Percentiles rank a stretch among this genome's conserved stretches.
These are phyloP conservation scores for Phytophthora nicotianae DNA, from an alignment of 352 stramenopile species.

Conservation along the genomic window DNA sequence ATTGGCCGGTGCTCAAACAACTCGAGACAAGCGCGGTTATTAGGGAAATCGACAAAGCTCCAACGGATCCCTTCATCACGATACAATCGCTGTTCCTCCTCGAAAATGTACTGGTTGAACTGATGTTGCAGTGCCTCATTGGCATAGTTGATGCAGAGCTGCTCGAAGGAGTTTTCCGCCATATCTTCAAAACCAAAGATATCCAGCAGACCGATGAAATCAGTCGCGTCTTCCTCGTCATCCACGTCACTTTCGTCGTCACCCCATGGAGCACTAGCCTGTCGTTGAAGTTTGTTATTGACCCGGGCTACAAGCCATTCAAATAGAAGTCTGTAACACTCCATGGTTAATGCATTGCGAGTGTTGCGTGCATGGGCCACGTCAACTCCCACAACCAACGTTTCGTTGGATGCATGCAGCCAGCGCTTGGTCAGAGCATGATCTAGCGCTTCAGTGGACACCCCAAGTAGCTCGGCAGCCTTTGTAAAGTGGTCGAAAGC, in stretches of 20 bases:
- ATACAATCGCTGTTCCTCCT: conserved; percentile 86
- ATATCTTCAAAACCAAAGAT: conserved; percentile 93
- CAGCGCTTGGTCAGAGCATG: conserved; percentile 67
- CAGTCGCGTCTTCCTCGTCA: conserved; percentile 20
- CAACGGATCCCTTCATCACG: conserved; percentile 76
- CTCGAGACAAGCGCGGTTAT: conserved; percentile 80
- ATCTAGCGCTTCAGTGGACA: conserved; percentile 56
- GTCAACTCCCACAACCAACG: conserved; percentile 71
- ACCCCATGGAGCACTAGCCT: conserved; percentile 15
- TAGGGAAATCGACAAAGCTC: conserved; percentile 78
- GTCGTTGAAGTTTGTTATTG: conserved; percentile 84
- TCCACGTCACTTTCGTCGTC: conserved; percentile 20
- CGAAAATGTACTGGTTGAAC: conserved; percentile 94
- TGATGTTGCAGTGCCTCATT: conserved; percentile 90
- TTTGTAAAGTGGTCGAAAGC: conserved; percentile 48
- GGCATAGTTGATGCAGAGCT: conserved; percentile 92
- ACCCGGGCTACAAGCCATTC: conserved; percentile 94
- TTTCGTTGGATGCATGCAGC: conserved; percentile 74
- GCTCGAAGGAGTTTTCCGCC: conserved; percentile 85
- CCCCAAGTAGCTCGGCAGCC: conserved; percentile 61
- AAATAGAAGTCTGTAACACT: conserved; percentile 93
- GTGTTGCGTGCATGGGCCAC: conserved; percentile 73
- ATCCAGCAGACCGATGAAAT: conserved; percentile 86
- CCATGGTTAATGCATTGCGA: conserved; percentile 92
- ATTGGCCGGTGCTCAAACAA: conserved; percentile 81